Evolutionary conservation across 352 stramenopile species (phyloP).

Genomic region (Thalassiosira oceanica): DNA sequence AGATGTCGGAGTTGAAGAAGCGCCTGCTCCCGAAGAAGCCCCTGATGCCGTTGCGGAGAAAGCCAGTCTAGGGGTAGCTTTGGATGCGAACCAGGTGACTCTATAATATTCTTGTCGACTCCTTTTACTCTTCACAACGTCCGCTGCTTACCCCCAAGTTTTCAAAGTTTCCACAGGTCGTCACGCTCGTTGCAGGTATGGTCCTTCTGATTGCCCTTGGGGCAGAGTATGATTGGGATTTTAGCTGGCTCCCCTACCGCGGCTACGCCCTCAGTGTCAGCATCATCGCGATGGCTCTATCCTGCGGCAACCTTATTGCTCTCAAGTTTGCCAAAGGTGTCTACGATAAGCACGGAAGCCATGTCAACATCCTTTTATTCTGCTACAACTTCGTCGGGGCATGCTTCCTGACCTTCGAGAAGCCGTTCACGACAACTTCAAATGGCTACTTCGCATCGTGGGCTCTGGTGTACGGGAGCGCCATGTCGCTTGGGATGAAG

Average conservation of each 20-base stretch:
- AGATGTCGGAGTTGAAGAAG: too few relatives aligned
- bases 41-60: too few relatives aligned
- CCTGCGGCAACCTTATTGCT: constrained; percentile 7
- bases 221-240: constrained; percentile 5
- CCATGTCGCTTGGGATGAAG: constrained; percentile 25
- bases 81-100: too few relatives aligned
- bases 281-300: constrained; percentile 15
- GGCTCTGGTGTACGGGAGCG: constrained; percentile 18
- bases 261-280: constrained; percentile 26
- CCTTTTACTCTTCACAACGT: too few relatives aligned
- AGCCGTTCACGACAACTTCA: constrained; percentile 6
- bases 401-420: constrained; percentile 38
- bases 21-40: too few relatives aligned
- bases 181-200: constrained; percentile 19
- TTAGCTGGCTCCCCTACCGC: constrained; percentile 5
- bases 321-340: constrained; percentile 9
- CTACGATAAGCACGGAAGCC: constrained; percentile 13
- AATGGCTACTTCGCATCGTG: constrained; percentile 34
- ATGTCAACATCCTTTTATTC: constrained; percentile 24
- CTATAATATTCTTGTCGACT: too few relatives aligned
- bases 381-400: constrained; percentile 27
- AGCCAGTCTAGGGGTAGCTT: too few relatives aligned
- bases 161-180: constrained; percentile 17
- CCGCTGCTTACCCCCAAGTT: neutral
- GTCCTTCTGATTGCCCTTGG: constrained; percentile 29